Evolutionary conservation across 257 asterid genomes (phyloP).

Genomic region (Salvia miltiorrhiza): DNA sequence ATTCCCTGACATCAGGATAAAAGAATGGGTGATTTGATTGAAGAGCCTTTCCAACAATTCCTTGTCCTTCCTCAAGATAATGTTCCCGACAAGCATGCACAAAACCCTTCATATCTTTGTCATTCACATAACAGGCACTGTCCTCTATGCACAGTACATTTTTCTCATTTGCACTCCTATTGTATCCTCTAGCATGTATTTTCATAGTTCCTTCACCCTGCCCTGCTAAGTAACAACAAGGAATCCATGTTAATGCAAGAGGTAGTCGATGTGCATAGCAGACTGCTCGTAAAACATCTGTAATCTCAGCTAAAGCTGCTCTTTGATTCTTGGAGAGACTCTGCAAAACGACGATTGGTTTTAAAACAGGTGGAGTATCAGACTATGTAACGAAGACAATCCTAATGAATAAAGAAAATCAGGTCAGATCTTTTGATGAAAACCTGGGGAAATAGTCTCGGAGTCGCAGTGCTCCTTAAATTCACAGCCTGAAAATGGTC

Average conservation of each 20-base stretch:
- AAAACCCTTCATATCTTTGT: conserved; percentile 65
- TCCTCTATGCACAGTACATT: conserved; percentile 53
- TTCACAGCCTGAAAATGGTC: conserved; percentile 69
- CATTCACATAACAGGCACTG: conserved; percentile 70
- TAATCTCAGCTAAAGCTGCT: conserved; percentile 72
- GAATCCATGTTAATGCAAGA: conserved; percentile 87
- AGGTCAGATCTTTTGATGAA: conserved; percentile 4
- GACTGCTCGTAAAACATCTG: conserved; percentile 69
- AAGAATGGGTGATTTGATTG: conserved; percentile 83
- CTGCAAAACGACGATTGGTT: conserved; percentile 41
- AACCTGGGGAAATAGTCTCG: conserved; percentile 60
- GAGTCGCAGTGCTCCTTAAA: conserved; percentile 58
- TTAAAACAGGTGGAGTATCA: not conserved
- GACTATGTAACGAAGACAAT: conserved; percentile 11
- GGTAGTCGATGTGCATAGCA: conserved; percentile 86
- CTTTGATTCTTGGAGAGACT: conserved; percentile 57
- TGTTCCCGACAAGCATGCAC: conserved; percentile 74
- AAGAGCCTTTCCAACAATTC: conserved; percentile 88
- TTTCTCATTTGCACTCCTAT: conserved; percentile 29
- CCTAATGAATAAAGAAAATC: conserved; percentile 3
- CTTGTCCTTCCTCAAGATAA: conserved; percentile 82
- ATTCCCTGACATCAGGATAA: conserved; percentile 69
- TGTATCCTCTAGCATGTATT: conserved; percentile 27
- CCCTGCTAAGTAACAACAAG: conserved; percentile 44
- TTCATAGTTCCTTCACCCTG: conserved; percentile 28